Base-by-base conservation (phyloP, 2,329 filamentous ascomycete species). In the Penicillium sp. region DNA sequence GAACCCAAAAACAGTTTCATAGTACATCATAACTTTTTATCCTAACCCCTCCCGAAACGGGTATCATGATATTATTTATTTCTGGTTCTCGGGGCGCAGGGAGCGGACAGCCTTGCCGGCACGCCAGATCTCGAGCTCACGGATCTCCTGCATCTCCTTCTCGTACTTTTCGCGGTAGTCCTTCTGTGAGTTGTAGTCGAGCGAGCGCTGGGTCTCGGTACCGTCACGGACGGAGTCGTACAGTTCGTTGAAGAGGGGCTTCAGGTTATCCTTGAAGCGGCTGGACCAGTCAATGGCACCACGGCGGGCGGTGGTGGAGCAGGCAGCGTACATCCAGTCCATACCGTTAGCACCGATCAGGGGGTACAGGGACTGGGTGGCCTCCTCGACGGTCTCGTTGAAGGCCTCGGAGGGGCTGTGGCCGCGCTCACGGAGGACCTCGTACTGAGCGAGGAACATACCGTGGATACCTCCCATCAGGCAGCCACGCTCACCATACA, bases 241-340 rank as follows among this genome's bases (percentile, higher is more conserved):
- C 56, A 99, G 88, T 71, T 90, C 84, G 81, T 97, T 93, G 86
- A 99, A 99, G 74, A 99, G 89, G 71, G 94, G 94, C 89, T 97
- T 97, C 73, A 99, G 85, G 73, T 89, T 91, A 66, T 93, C 89
- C 89, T 97, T 97, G 91, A 99, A 99, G 75, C 84, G 84, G 77
- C 88, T 87, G 75, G 88, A 93, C 94, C 94, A 99, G 85, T 99
- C 94, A 75, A 99, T 96, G 80, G 94, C 94, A 79, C 94, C 94
- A 74, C 94, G 92, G 73, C 94, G 91, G 72, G 94, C 94, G 53
- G 94, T 99, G 74, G 94, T 99, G 60, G 93, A 97, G 89, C 94
- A 99, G 65, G 94, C 94, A 76, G 93, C 92, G 83, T 95, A 99
- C 94, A 99, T 99, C 91, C 95, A 99, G 84, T 99, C 94, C 94